phyloP scores from a whole-genome alignment of 2,329 filamentous ascomycete genomes.

The Leptographium flavum region DNA sequence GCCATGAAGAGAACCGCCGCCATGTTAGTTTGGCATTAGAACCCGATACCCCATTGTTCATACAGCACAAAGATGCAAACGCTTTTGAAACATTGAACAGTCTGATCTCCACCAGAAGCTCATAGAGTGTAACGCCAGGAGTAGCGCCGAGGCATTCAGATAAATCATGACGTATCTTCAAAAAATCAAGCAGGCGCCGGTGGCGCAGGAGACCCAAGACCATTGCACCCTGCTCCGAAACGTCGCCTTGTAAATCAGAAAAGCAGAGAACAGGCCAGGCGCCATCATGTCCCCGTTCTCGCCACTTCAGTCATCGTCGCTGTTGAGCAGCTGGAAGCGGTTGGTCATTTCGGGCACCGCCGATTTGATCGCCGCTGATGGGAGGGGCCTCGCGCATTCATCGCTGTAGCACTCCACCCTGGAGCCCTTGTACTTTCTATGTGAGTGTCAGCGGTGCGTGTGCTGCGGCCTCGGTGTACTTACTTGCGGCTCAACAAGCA shows the following conservation, averaged over 20 bases:
- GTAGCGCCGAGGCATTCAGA: neutral
- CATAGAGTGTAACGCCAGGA: too few species aligned
- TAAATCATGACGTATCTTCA: slow-evolving; percentile 8
- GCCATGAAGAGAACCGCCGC: neutral
- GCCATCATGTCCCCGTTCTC: slow-evolving; percentile 12
- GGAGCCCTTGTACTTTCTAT: slow-evolving; percentile 52
- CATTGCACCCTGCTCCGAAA: too few species aligned
- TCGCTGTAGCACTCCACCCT: slow-evolving; percentile 59
- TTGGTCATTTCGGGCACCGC: slow-evolving; percentile 31
- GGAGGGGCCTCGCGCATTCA: slow-evolving; percentile 52
- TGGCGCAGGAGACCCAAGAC: neutral
- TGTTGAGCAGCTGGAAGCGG: slow-evolving; percentile 45
- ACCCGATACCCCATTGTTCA: neutral
- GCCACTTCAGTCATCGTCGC: slow-evolving; percentile 24
- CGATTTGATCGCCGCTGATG: slow-evolving; percentile 14
- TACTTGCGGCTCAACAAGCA: slow-evolving; percentile 58
- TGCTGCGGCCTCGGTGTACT: slow-evolving; percentile 13
- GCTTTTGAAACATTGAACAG: too few species aligned
- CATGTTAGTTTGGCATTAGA: neutral
- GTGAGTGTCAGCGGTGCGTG: neutral
- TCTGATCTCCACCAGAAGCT: too few species aligned
- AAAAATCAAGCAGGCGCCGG: neutral
- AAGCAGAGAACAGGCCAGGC: too few species aligned
- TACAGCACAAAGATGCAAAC: neutral
- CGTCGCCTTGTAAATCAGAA: too few species aligned